These are phyloP conservation scores for Notholithocarpus densiflorus DNA, from an alignment of 306 rosid species.

Conservation along the genomic window DNA sequence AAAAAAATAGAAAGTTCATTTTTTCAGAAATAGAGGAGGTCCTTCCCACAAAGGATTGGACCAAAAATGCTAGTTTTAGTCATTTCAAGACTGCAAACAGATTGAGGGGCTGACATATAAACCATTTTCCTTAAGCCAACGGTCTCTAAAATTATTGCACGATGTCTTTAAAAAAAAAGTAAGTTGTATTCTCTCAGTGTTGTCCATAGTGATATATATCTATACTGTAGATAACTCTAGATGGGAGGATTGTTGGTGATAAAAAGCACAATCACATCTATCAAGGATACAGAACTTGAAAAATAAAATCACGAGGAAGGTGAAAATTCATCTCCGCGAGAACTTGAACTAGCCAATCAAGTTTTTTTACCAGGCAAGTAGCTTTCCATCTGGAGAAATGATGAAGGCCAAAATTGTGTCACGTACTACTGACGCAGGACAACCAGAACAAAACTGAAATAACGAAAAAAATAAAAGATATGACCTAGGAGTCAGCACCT, in stretches of 20 bases:
- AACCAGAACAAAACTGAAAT: too few relatives aligned
- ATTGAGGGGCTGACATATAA: not conserved
- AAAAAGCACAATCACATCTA: not conserved
- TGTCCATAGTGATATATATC: not conserved
- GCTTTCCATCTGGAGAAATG: conserved; percentile 78
- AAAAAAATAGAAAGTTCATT: not conserved
- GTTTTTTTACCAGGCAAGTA: conserved; percentile 74
- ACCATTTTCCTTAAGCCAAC: not conserved
- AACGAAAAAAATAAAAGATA: too few relatives aligned
- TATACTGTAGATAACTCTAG: not conserved
- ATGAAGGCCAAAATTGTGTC: conserved; percentile 61
- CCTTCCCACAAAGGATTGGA: not conserved
- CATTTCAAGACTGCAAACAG: not conserved
- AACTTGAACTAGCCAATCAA: conserved; percentile 3
- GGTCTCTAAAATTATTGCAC: not conserved
- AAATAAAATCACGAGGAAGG: not conserved
- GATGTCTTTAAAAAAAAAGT: not conserved
- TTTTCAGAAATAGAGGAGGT: not conserved
- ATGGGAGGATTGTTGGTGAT: not conserved
- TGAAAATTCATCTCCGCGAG: not conserved
- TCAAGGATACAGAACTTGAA: not conserved
- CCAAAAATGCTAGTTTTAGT: not conserved
- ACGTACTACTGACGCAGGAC: too few relatives aligned
- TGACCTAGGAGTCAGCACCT: too few relatives aligned
- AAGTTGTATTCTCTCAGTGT: not conserved